Evolutionary conservation across 2,329 filamentous ascomycete genomes (phyloP), one percentile per base, ranked within the genome.

Genomic region (Paramyrothecium sp.): DNA sequence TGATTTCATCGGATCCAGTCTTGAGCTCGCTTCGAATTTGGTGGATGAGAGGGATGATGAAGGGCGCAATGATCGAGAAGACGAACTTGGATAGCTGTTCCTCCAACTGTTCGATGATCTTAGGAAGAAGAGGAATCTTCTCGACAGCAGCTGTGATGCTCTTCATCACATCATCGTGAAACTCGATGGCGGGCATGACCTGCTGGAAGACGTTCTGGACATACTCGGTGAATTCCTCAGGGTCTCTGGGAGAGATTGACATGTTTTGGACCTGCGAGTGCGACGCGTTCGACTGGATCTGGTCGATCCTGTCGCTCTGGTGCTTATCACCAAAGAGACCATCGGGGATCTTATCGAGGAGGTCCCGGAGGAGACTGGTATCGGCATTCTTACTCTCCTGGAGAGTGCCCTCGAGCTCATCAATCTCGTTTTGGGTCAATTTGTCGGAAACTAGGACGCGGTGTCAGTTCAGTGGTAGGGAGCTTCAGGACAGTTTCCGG

Each of bases 21-120:
- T 88, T 87, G 49, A 97, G 86, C 78, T 97, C 93, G 44, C 83
- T 85, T 78, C 95, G 94, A 76, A 97, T 87, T 76, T 97, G 92
- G 56, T 83, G 80, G 69, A 97, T 91, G 65, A 97, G 86, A 1
- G 93, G 93, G 19, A 97, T 78, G 44, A 97, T 82, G 63, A 93
- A 95, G 7, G 93, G 93, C 1, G 93, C 93, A 63, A 97, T 86
- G 56, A 97, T 82, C n/a, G 89, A 90, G 75, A 97, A 97, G 58
- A 96, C 91, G 72, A 96, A 97, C 66, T 94, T 77, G 55, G 90
- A 95, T 61, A 97, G 82, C 74, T 96, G 90, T 60, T 96, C 91
- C 73, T 94, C 89, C 17, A 97, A 76, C 71, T 96, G 87, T 75
- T 96, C 92, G 56, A 97, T 83, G 47, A 97, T 80, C 64, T 96